Evolutionary conservation across 139 green algal genomes (phyloP), one percentile per base, ranked within the genome.

Genomic region (Choricystis sp.): DNA sequence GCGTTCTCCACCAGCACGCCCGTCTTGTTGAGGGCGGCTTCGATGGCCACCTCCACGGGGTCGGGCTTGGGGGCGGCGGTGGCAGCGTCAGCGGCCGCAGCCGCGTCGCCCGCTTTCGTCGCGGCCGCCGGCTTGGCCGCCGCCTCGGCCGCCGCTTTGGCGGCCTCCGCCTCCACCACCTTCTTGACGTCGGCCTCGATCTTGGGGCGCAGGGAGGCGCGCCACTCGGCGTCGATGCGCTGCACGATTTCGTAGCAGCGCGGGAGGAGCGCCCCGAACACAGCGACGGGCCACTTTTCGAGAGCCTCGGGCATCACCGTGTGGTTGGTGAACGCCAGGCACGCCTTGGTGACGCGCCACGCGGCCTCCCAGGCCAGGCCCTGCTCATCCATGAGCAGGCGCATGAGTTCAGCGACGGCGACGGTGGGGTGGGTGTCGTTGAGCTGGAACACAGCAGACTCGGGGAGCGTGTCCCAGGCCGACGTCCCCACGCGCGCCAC

Each of bases 341-440:
- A 84, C 77, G 88, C 84, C 64, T 71, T 84, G 49, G 84, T 92
- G 73, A 98, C 87, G 61, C 30, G 70, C 89, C 87, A 96, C 21
- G 88, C 93, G 1, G 77, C 29, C 56, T 94, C 83, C 78, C 81
- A 99, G 31, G 70, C 56, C 59, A 99, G 79, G 27, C 82, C 85
- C 73, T 99, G 79, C 61, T 88, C 73, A 69, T 99, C 92, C 19
- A 98, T 86, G 59, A 99, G 80, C 58, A 99, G 71, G 27, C 92
- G 82, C 81, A 97, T 95, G 28, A 98, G 79, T 83, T 99, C 92
- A n/a, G 92, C 79, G 31, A 94, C 85, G 2, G 85, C 93, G 60
- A 97, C 91, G 61, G 93, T 96, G 65, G 93, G 93, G 75, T 98
- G 93, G 0, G 93, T 98, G 81, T 99, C 93, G 74, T 99, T 97